These are phyloP conservation scores for Tuber borchii DNA, from an alignment of 495 filamentous ascomycete genomes.

Conservation along the genomic window DNA sequence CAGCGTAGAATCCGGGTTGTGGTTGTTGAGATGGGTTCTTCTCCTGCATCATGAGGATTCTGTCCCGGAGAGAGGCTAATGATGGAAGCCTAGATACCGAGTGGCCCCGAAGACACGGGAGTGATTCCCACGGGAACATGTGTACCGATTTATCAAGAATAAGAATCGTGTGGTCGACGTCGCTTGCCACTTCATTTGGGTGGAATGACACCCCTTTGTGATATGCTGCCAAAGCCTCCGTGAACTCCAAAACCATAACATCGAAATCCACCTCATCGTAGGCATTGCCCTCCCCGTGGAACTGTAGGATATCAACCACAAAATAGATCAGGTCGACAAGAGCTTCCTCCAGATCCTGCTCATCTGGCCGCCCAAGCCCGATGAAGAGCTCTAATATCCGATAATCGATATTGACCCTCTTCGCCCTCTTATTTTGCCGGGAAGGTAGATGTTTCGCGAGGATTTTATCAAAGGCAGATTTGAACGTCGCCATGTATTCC, in stretches of 20 bases:
- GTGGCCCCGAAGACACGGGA: conserved; percentile 73
- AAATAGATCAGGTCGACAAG: conserved; percentile 89
- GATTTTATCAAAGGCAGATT: conserved; percentile 68
- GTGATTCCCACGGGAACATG: conserved; percentile 88
- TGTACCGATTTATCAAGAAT: conserved; percentile 90
- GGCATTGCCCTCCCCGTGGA: conserved; percentile 90
- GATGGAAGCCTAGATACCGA: conserved; percentile 80
- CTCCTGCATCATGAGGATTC: conserved; percentile 53
- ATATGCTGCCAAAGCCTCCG: conserved; percentile 72
- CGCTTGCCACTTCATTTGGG: conserved; percentile 36
- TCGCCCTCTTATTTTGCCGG: conserved; percentile 52
- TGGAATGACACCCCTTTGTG: conserved; percentile 52
- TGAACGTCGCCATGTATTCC: conserved; percentile 63
- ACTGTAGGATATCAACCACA: conserved; percentile 91
- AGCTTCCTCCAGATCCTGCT: conserved; percentile 66
- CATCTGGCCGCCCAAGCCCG: conserved; percentile 68
- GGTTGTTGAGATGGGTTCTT: conserved; percentile 22
- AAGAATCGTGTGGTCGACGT: conserved; percentile 70
- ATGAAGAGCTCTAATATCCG: conserved; percentile 82
- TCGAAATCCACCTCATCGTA: conserved; percentile 98
- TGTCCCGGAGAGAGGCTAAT: conserved; percentile 66
- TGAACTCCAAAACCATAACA: conserved; percentile 72
- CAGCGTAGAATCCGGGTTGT: conserved; percentile 51
- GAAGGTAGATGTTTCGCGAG: conserved; percentile 83
- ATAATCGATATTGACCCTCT: conserved; percentile 60